Evolutionary conservation across 441 rosid genomes (phyloP).

Genomic region (Erysimum pusillum): DNA sequence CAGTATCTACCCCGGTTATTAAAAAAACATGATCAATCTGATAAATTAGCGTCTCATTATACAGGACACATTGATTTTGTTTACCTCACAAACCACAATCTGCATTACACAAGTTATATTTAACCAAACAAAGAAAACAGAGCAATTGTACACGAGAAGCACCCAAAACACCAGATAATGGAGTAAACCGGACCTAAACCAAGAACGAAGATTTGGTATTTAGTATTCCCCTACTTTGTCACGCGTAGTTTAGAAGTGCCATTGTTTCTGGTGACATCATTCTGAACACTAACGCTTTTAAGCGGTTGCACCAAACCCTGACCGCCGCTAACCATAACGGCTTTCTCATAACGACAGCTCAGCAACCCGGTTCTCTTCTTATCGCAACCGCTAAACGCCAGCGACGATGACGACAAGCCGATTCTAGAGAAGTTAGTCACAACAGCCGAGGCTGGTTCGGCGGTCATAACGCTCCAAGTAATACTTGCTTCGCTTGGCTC

Average conservation of each 20-base stretch:
- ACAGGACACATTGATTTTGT: not conserved
- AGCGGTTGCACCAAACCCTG: slow-evolving; percentile 35
- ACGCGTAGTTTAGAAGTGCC: slow-evolving; percentile 38
- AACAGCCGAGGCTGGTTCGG: slow-evolving; percentile 56
- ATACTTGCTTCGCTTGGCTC: slow-evolving; percentile 88
- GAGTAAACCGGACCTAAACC: slow-evolving; percentile 22
- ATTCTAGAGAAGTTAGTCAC: slow-evolving; percentile 53
- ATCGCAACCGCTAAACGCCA: slow-evolving; percentile 34
- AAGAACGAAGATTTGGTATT: slow-evolving; percentile 22
- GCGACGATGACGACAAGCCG: slow-evolving; percentile 27
- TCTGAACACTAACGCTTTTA: slow-evolving; percentile 19
- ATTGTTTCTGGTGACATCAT: slow-evolving; percentile 29
- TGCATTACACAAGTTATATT: slow-evolving; percentile 14
- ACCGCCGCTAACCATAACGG: slow-evolving; percentile 51
- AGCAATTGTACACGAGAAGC: slow-evolving; percentile 15
- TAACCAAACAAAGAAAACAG: too few relatives aligned
- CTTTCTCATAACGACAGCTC: slow-evolving; percentile 82
- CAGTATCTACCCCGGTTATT: not conserved
- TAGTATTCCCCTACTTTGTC: slow-evolving; percentile 14
- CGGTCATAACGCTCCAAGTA: slow-evolving; percentile 86
- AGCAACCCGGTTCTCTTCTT: slow-evolving; percentile 52
- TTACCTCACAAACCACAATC: slow-evolving; percentile 24
- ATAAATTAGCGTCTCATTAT: not conserved
- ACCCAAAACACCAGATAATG: slow-evolving; percentile 13
- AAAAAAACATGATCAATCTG: not conserved